Conservation (phyloP, 345 rosid genomes). For the Isatis tinctoria region DNA sequence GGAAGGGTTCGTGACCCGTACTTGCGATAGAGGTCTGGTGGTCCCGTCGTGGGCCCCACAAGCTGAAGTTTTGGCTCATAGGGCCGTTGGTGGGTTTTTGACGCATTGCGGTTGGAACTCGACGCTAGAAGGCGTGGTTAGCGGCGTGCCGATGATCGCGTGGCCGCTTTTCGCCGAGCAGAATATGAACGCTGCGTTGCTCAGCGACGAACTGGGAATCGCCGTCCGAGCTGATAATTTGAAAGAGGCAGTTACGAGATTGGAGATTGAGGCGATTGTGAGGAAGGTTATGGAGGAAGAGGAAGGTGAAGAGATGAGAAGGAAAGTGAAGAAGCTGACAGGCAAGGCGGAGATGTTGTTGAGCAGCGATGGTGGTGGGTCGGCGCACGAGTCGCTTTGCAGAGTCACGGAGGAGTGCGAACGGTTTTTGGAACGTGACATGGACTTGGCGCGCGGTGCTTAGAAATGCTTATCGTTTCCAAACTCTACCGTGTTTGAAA, state of each 20-base stretch:
- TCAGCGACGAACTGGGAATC: conserved; percentile 44
- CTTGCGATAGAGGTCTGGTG: conserved; percentile 34
- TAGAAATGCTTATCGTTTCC: conserved; percentile 9
- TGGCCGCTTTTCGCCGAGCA: conserved; percentile 63
- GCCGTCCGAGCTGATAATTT: conserved; percentile 33
- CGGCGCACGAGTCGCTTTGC: conserved; percentile 24
- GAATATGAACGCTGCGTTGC: conserved; percentile 44
- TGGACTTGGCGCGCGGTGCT: conserved; percentile 29
- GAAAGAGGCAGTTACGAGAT: conserved; percentile 31
- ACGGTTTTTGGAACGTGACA: conserved; percentile 6
- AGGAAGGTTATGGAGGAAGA: conserved; percentile 45
- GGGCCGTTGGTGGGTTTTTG: conserved; percentile 60
- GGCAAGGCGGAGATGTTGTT: conserved; percentile 27
- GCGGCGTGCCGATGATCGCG: conserved; percentile 51
- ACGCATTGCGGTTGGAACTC: conserved; percentile 86
- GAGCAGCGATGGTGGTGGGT: conserved; percentile 22
- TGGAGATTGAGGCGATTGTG: conserved; percentile 43
- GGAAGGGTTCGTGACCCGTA: conserved; percentile 45
- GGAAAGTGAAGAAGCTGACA: conserved; percentile 35
- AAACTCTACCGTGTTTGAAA: too few relatives aligned
- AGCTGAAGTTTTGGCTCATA: conserved; percentile 44
- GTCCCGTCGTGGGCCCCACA: conserved; percentile 66
- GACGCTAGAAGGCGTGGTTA: conserved; percentile 43
- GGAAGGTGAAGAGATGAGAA: conserved; percentile 40
- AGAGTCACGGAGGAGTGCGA: conserved; percentile 23